Conservation (phyloP, 75 land plant genomes). For the Pinus tabuliformis region DNA sequence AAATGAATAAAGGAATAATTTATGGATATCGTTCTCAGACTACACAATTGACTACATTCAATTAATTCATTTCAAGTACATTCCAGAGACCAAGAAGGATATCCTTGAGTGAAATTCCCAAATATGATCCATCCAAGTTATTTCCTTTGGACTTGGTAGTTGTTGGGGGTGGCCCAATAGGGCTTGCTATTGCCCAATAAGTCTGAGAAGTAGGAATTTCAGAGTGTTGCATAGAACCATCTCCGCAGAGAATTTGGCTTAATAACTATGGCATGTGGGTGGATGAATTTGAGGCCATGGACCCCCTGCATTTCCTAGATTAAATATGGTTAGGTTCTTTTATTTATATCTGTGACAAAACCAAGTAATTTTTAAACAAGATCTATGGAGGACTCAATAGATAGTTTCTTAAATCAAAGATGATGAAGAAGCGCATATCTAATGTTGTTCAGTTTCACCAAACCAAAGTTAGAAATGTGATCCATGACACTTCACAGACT, state of each 20-base stretch:
- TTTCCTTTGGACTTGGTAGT: conserved; percentile 67
- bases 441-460: conserved; percentile 90
- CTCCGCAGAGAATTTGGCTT: conserved; percentile 84
- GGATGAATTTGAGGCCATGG: conserved; percentile 97
- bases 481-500: conserved; percentile 65
- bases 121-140: conserved; percentile 53
- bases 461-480: conserved; percentile 75
- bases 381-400: conserved; percentile 92
- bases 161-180: conserved; percentile 96
- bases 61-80: conserved; percentile 11
- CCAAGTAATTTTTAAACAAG: conserved; percentile 62
- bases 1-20: conserved; percentile 1
- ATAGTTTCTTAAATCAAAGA: conserved; percentile 77
- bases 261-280: conserved; percentile 99
- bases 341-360: conserved; percentile 59
- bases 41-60: conserved; percentile 19
- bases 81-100: conserved; percentile 42
- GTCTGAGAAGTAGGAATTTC: conserved; percentile 82
- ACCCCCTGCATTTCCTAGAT: conserved; percentile 89
- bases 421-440: conserved; percentile 83
- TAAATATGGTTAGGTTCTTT: conserved; percentile 87
- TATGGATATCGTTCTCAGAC: conserved; percentile 29
- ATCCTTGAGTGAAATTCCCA: conserved; percentile 77
- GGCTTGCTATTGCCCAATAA: conserved; percentile 87
- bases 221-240: conserved; percentile 90